Percentiles rank a stretch among this genome's conserved stretches.
These are phyloP conservation scores for Candolleomyces eurysporus DNA, from an alignment of 768 basidiomycete species.

Conservation along the genomic window DNA sequence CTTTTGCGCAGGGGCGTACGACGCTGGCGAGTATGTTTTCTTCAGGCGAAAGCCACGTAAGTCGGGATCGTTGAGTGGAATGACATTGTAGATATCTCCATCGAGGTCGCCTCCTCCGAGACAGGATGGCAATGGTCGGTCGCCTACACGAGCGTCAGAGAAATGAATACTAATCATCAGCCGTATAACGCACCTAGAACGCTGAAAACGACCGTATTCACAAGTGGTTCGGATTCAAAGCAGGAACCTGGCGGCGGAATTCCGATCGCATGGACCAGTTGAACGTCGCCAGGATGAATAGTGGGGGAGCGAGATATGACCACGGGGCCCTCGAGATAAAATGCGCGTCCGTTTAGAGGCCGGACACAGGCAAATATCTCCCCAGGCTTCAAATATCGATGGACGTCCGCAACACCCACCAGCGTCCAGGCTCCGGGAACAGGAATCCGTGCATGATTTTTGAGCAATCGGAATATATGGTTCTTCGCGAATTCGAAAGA, in stretches of 20 bases:
- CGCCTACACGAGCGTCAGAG: constrained; percentile 35
- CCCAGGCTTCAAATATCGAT: constrained; percentile 46
- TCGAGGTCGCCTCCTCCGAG: constrained; percentile 72
- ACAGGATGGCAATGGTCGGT: constrained; percentile 57
- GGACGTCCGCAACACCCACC: constrained; percentile 71
- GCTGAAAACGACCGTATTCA: constrained; percentile 69
- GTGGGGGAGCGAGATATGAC: constrained; percentile 64
- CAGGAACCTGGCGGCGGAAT: constrained; percentile 51
- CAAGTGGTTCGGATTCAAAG: constrained; percentile 47
- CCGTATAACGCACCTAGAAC: constrained; percentile 39
- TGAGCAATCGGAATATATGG: constrained; percentile 65
- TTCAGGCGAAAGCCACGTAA: constrained; percentile 24
- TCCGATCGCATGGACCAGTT: constrained; percentile 59
- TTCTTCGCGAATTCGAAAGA: constrained; percentile 54
- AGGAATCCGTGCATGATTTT: constrained; percentile 66
- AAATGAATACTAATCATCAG: neutral
- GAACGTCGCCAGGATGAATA: constrained; percentile 69
- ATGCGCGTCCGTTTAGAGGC: constrained; percentile 30
- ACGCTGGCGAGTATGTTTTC: constrained; percentile 34
- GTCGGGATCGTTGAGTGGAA: constrained; percentile 39
- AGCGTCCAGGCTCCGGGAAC: constrained; percentile 62
- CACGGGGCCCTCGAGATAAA: constrained; percentile 53
- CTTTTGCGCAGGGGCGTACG: constrained; percentile 46
- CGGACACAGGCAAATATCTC: constrained; percentile 64
- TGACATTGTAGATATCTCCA: constrained; percentile 58